Percentiles rank a stretch among this genome's conserved stretches.
Conservation (phyloP, 2,329 filamentous ascomycete species). For the Blastomyces percursus region DNA sequence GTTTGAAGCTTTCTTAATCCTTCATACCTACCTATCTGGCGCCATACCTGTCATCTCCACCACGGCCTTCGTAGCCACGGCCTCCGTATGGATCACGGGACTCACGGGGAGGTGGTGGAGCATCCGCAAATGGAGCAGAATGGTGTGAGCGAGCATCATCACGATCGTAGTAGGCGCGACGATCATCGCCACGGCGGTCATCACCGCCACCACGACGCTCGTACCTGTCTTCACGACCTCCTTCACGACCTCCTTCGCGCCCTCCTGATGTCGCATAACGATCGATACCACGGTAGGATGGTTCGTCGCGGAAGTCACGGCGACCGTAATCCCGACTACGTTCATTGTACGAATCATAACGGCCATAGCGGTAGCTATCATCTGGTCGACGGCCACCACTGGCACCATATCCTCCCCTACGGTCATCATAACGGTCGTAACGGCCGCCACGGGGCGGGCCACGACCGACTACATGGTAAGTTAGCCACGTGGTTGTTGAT, state of each 20-base stretch:
- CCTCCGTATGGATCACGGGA: conserved; percentile 24
- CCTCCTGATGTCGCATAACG: conserved; percentile 40
- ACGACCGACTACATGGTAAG: conserved; percentile 35
- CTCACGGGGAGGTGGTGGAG: conserved; percentile 29
- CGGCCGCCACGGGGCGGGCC: conserved; percentile 36
- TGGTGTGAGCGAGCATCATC: conserved; percentile 39
- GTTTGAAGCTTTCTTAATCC: conserved; percentile 13
- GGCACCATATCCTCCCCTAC: conserved; percentile 32
- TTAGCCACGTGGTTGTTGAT: conserved; percentile 12
- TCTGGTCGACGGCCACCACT: conserved; percentile 32
- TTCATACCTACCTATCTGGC: conserved; percentile 29
- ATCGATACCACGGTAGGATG: conserved; percentile 40
- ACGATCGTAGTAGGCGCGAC: conserved; percentile 44
- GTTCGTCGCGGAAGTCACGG: conserved; percentile 19
- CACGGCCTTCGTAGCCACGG: conserved; percentile 31
- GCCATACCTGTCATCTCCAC: conserved; percentile 31
- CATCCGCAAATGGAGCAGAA: conserved; percentile 32
- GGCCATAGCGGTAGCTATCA: conserved; percentile 34
- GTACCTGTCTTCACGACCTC: conserved; percentile 24
- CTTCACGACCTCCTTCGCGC: background rate
- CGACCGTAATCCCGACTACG: conserved; percentile 27
- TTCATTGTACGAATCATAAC: conserved; percentile 42
- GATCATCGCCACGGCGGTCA: conserved; percentile 36
- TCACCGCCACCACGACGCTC: conserved; percentile 37
- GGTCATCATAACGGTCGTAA: conserved; percentile 39